Conservation (phyloP, 345 rosid genomes). For the Eucalyptus cloeziana region DNA sequence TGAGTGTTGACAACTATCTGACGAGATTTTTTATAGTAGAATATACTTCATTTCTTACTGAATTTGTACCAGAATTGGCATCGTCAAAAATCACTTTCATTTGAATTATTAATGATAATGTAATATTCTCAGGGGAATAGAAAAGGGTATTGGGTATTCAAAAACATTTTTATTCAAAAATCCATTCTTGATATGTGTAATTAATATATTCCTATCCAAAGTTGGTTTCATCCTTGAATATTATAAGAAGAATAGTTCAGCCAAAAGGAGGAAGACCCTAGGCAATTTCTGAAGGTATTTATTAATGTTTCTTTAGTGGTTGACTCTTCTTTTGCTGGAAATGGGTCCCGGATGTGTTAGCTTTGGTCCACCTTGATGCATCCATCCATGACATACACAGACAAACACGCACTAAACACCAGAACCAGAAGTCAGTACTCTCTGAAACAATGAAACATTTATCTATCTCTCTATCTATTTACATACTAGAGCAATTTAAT, state of each 20-base stretch:
- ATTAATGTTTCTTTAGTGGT: constrained; percentile 15
- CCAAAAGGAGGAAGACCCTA: neutral
- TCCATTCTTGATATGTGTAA: neutral
- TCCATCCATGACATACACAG: constrained; percentile 3
- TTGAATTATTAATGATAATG: neutral
- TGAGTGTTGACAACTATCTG: neutral
- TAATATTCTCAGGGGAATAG: neutral
- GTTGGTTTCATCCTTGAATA: neutral
- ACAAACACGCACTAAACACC: constrained; percentile 1
- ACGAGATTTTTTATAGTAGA: neutral
- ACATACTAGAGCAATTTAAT: neutral
- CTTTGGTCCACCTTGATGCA: constrained; percentile 22
- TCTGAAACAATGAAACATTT: neutral
- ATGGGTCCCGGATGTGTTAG: constrained; percentile 3
- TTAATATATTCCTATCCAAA: neutral
- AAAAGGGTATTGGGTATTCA: neutral
- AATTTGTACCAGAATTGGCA: neutral
- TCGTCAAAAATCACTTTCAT: neutral
- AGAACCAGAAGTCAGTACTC: neutral
- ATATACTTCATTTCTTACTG: neutral
- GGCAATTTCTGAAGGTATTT: neutral
- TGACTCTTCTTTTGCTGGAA: constrained; percentile 26
- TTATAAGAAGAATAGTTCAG: neutral
- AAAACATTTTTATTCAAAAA: neutral
- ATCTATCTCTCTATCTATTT: neutral